Evolutionary conservation across 2,329 filamentous ascomycete genomes (phyloP).

Genomic region (Fusarium musae): DNA sequence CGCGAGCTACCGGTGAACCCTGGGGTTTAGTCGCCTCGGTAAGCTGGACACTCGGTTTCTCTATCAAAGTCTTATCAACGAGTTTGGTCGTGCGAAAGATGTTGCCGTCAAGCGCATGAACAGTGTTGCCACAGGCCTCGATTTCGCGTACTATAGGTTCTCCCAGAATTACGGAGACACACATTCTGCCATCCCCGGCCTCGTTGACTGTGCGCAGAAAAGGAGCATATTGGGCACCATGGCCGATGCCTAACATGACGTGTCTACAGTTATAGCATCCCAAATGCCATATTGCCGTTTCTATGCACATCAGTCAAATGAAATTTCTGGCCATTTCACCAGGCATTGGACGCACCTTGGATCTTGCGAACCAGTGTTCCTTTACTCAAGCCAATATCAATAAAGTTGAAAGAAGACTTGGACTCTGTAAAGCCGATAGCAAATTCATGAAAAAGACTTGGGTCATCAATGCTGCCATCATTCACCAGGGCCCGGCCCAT

Average conservation of each 20-base stretch:
- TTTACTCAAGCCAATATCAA: constrained; percentile 70
- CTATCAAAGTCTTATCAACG: constrained; percentile 46
- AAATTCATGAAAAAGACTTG: constrained; percentile 65
- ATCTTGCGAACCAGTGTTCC: constrained; percentile 70
- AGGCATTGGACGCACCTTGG: constrained; percentile 56
- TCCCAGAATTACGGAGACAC: constrained; percentile 66
- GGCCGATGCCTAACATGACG: constrained; percentile 69
- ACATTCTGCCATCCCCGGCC: constrained; percentile 54
- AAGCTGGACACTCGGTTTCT: neutral
- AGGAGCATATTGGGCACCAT: constrained; percentile 69
- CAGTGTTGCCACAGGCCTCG: constrained; percentile 56
- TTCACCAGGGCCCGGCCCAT: constrained; percentile 62
- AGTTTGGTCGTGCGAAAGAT: constrained; percentile 68
- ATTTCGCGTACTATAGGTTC: constrained; percentile 63
- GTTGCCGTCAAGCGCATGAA: constrained; percentile 56
- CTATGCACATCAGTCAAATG: constrained; percentile 47
- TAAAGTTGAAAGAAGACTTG: constrained; percentile 70
- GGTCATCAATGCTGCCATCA: constrained; percentile 58
- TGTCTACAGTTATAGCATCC: constrained; percentile 71
- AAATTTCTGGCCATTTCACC: neutral
- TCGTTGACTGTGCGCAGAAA: constrained; percentile 66
- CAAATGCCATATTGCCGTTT: constrained; percentile 66
- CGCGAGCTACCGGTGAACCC: constrained; percentile 16
- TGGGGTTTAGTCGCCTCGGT: constrained; percentile 6
- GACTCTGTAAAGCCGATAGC: constrained; percentile 69